Conservation (phyloP, 164 flowering plant genomes). For the Liquidambar formosana region DNA sequence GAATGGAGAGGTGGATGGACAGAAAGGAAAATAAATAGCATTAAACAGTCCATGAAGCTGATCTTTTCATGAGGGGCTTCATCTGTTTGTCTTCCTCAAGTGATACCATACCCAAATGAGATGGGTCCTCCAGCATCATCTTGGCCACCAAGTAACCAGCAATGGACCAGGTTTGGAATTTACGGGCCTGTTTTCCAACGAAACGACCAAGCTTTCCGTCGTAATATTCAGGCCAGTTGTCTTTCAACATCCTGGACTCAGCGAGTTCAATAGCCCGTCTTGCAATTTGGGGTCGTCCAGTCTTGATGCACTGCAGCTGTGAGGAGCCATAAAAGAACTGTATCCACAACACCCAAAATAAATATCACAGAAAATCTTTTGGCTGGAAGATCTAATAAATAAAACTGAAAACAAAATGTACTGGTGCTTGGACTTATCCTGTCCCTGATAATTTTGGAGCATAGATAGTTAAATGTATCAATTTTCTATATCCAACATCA, state of each 20-base stretch:
- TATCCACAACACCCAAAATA: neutral
- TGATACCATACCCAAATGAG: slow-evolving; percentile 55
- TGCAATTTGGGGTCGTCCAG: slow-evolving; percentile 61
- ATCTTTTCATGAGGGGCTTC: slow-evolving; percentile 48
- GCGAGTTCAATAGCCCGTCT: slow-evolving; percentile 56
- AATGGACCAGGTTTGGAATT: slow-evolving; percentile 59
- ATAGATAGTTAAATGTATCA: too few species aligned
- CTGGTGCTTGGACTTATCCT: too few species aligned
- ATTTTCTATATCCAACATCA: too few species aligned
- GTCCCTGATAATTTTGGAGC: too few species aligned
- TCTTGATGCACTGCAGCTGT: slow-evolving; percentile 66
- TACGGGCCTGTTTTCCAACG: slow-evolving; percentile 61
- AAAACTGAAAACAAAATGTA: too few species aligned
- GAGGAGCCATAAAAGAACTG: slow-evolving; percentile 65
- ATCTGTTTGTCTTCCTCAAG: slow-evolving; percentile 57
- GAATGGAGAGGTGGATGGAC: neutral
- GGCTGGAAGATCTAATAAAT: too few species aligned
- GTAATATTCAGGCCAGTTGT: slow-evolving; percentile 66
- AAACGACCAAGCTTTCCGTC: slow-evolving; percentile 64
- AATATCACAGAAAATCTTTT: neutral
- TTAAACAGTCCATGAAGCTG: slow-evolving; percentile 46
- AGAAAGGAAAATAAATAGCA: neutral
- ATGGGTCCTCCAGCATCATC: slow-evolving; percentile 68
- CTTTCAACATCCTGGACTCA: slow-evolving; percentile 45
- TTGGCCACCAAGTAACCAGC: slow-evolving; percentile 69